Evolutionary conservation across 805 yeast species (phyloP).

Genomic region (Deakozyma indianensis): DNA sequence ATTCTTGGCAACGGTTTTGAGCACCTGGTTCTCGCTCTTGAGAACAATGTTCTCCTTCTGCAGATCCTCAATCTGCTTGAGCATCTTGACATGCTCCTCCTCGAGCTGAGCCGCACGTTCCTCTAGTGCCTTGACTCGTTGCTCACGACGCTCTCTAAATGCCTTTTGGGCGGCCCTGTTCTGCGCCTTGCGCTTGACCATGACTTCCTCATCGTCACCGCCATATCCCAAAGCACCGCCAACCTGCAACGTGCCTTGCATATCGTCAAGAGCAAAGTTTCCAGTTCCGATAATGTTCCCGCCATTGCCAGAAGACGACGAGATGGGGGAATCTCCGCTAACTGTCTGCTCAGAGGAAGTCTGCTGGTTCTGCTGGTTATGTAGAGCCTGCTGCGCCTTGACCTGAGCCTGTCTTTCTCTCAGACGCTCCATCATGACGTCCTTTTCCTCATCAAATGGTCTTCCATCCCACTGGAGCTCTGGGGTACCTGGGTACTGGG

Average conservation of each 20-base stretch:
- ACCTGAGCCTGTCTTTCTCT: neutral
- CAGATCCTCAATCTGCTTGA: conserved; percentile 34
- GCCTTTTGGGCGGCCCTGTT: conserved; percentile 83
- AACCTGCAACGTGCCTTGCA: neutral
- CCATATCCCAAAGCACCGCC: conserved; percentile 6
- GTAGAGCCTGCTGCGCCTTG: neutral
- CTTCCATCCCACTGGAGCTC: neutral
- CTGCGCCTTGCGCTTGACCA: conserved; percentile 54
- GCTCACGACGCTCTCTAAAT: conserved; percentile 69
- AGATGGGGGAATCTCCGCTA: neutral
- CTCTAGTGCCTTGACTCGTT: conserved; percentile 53
- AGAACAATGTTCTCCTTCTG: conserved; percentile 42
- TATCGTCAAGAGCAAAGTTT: neutral
- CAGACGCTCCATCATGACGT: neutral
- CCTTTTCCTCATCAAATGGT: neutral
- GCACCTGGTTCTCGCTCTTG: conserved; percentile 45
- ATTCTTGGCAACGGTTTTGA: conserved; percentile 24
- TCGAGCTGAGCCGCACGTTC: conserved; percentile 44
- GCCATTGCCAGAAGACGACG: neutral
- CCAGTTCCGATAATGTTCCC: neutral
- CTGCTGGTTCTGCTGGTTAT: neutral
- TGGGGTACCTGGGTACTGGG: neutral
- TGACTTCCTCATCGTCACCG: conserved; percentile 26
- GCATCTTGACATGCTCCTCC: conserved; percentile 31
- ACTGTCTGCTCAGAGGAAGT: neutral